Percentiles rank a stretch among this genome's conserved stretches.
These are phyloP conservation scores for Lablab purpureus DNA, from an alignment of 306 rosid species.

Conservation along the genomic window DNA sequence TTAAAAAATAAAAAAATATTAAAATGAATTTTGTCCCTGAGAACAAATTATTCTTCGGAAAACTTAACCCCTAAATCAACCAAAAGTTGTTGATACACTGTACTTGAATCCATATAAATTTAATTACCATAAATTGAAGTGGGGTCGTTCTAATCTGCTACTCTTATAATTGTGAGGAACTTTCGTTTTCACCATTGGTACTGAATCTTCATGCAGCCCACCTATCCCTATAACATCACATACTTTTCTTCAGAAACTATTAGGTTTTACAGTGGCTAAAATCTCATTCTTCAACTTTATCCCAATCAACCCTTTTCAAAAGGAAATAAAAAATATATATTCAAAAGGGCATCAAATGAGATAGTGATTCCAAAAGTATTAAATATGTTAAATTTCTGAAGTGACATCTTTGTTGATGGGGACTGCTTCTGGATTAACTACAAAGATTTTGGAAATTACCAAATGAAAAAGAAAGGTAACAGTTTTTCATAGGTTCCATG, in stretches of 20 bases:
- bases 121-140: slow-evolving; percentile 10
- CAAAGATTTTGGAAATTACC: not conserved
- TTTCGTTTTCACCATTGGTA: not conserved
- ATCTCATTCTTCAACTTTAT: not conserved
- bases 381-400: not conserved
- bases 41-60: too few species aligned
- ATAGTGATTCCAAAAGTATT: not conserved
- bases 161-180: not conserved
- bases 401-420: not conserved
- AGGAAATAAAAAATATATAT: not conserved
- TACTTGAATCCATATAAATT: not conserved
- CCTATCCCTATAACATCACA: not conserved
- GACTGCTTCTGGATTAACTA: not conserved
- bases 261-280: not conserved
- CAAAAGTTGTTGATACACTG: too few species aligned
- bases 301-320: not conserved
- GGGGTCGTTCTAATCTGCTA: not conserved
- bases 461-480: slow-evolving; percentile 4
- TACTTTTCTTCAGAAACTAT: not conserved
- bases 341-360: not conserved
- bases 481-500: not conserved
- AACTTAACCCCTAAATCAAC: too few species aligned
- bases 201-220: not conserved
- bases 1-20: too few species aligned
- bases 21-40: too few species aligned